Conservation (phyloP, 2,329 filamentous ascomycete genomes). For the Colletotrichum tabaci region DNA sequence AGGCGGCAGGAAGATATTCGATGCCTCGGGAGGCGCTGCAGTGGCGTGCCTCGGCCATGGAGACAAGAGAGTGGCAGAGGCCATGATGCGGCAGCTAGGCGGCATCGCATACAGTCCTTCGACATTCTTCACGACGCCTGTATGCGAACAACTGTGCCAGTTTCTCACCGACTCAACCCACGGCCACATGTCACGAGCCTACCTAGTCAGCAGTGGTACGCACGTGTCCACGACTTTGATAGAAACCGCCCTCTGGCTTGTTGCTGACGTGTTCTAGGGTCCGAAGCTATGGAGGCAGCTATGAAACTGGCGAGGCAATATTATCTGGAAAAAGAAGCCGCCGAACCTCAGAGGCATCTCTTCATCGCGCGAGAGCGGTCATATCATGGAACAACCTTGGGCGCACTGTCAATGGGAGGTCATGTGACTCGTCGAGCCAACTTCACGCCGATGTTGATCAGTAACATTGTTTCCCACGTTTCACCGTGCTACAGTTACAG, state of each 20-base stretch:
- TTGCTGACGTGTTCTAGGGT: conserved; percentile 57
- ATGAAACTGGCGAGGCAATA: conserved; percentile 67
- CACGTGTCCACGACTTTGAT: conserved; percentile 40
- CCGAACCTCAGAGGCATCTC: conserved; percentile 69
- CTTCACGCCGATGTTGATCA: conserved; percentile 74
- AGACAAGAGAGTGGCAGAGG: conserved; percentile 47
- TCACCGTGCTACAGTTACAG: conserved; percentile 79
- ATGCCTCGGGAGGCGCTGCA: conserved; percentile 54
- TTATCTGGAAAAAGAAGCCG: conserved; percentile 56
- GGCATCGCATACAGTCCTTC: conserved; percentile 55
- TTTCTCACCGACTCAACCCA: conserved; percentile 54
- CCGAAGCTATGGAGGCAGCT: conserved; percentile 65
- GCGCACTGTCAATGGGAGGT: conserved; percentile 75
- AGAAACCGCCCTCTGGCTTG: background rate
- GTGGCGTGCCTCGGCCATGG: conserved; percentile 52
- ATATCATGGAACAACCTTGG: conserved; percentile 82
- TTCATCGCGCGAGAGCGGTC: conserved; percentile 79
- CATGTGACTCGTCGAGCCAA: conserved; percentile 72
- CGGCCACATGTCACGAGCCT: conserved; percentile 56
- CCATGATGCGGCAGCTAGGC: conserved; percentile 48
- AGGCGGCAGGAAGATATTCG: conserved; percentile 52
- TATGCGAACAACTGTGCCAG: conserved; percentile 57
- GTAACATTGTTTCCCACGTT: conserved; percentile 69
- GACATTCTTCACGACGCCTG: conserved; percentile 57
- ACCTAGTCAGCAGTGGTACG: conserved; percentile 56